Evolutionary conservation across 148 eudicot genomes (phyloP), one percentile per base, ranked within the genome.

Genomic region (Nepenthes mirabilis): DNA sequence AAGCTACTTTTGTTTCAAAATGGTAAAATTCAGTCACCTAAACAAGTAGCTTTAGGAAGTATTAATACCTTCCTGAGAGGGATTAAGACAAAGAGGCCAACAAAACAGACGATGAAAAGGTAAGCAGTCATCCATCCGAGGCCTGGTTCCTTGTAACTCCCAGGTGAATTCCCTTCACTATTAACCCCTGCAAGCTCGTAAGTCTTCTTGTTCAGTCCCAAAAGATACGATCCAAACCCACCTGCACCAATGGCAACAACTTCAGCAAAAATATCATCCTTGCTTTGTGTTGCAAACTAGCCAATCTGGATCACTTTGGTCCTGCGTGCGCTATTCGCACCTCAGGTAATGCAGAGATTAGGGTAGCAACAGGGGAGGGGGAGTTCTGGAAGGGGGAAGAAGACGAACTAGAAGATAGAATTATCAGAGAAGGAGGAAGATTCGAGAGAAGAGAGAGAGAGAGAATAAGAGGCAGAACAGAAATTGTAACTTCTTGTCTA

Each of bases 111-210:
- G 9, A 91, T 47, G 72, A 87, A 85, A 13, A 83, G 81, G 61
- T 70, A 91, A 50, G 72, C 81, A 34, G 79, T 83, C 87, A 87
- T 83, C 97, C 95, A 91, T 2, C 83, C 95, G 35, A 87, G 33
- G 35, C 71, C 68, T n/a, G 81, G 88, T 50, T 90, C 86, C 65
- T 74, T 90, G 71, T 82, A 82, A 72, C 88, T 86, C 64, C 79
- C 72, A 11, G 88, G 73, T 57, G 78, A 43, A 62, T 78, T 86
- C 63, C 96, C 96, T 14, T 43, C 63, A 5, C 77, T 72, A 62
- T 70, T 75, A 1, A 64, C 81, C 51, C 97, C 90, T 1, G 97
- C 75, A 43, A 59, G 71, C 74, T 90, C 94, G 66, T 81, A 90
- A 6, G 90, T 86, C 74, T 71, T 82, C 77, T 77, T 86, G 78